phyloP scores from a whole-genome alignment of 169 alveolate genomes.

The Babesia bovis region DNA sequence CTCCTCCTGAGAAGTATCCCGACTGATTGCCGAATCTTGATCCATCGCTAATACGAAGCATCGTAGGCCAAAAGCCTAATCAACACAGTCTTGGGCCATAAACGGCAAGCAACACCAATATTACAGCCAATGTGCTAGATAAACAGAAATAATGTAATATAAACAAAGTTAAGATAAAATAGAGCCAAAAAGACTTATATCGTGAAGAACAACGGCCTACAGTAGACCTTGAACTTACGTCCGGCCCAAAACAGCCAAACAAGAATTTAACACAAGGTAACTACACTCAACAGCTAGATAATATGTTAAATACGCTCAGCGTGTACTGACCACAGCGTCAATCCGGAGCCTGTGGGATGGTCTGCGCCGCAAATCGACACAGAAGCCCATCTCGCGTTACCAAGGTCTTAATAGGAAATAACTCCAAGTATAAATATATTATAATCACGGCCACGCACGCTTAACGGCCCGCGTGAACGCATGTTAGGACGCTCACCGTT shows the following conservation, averaged over 20 bases:
- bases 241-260: no score
- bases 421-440: neutral
- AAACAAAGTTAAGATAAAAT: neutral
- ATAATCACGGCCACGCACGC: neutral
- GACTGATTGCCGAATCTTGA: constrained; percentile 21
- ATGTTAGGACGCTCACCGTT: constrained; percentile 8
- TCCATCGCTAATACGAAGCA: constrained; percentile 29
- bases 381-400: constrained; percentile 33
- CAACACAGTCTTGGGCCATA: no score
- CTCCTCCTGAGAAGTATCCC: constrained; percentile 62
- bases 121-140: neutral
- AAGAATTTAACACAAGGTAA: no score
- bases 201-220: neutral
- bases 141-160: neutral
- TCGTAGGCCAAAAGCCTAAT: constrained; percentile 11
- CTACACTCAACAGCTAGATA: no score
- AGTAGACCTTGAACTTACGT: no score
- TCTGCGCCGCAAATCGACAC: constrained; percentile 12
- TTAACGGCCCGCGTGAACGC: constrained; percentile 12
- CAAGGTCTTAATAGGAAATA: neutral
- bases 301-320: neutral
- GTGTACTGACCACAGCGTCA: constrained; percentile 4
- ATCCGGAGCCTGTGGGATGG: constrained; percentile 15
- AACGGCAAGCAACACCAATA: no score
- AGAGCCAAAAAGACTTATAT: neutral